These are phyloP conservation scores for Hamamelis virginiana DNA, from an alignment of 164 flowering plant species.

Conservation along the genomic window DNA sequence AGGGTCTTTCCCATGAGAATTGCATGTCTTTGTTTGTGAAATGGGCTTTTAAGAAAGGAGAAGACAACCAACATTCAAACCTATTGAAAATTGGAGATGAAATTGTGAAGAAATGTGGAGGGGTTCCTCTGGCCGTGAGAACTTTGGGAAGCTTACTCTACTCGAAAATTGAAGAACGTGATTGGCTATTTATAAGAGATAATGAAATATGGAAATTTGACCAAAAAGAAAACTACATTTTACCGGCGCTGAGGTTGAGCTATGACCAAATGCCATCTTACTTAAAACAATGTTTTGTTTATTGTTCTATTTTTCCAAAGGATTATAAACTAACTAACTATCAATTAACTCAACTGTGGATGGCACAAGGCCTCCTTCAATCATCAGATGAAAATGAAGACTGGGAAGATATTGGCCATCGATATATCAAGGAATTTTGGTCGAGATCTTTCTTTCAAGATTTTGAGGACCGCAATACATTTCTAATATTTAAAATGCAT, in stretches of 20 bases:
- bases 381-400: neutral
- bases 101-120: conserved; percentile 7
- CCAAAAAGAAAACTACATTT: neutral
- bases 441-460: conserved; percentile 8
- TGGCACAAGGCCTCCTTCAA: neutral
- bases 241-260: conserved; percentile 2
- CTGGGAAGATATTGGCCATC: neutral
- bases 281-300: neutral
- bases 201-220: conserved; percentile 1
- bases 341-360: neutral
- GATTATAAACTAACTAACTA: neutral
- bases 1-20: neutral
- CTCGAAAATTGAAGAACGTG: too few species aligned
- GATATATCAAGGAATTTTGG: neutral
- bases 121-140: too few species aligned
- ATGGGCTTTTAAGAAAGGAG: neutral
- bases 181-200: too few species aligned
- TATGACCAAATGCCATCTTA: neutral
- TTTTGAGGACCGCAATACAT: neutral
- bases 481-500: neutral
- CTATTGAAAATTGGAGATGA: neutral
- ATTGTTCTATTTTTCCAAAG: conserved; percentile 3
- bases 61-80: neutral
- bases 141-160: too few species aligned
- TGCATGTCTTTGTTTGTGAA: neutral